These are phyloP conservation scores for Athelia sp. DNA, from an alignment of 1,284 basidiomycete species.

Conservation along the genomic window DNA sequence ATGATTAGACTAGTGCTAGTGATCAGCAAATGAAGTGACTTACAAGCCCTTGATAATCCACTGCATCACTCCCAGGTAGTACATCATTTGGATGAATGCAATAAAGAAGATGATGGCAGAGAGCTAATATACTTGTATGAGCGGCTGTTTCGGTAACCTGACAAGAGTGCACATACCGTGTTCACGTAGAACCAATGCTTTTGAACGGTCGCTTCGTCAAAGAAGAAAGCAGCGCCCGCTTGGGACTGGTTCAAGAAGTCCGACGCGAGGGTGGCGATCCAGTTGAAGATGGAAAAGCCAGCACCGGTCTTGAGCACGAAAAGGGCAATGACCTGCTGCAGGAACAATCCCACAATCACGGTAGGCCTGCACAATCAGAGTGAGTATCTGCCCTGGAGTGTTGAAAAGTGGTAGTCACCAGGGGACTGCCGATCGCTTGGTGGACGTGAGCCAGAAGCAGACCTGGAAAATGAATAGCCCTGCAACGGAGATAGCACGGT, in stretches of 20 bases:
- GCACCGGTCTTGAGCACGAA: constrained; percentile 81
- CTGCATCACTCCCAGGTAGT: constrained; percentile 85
- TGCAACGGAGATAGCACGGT: constrained; percentile 77
- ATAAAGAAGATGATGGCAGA: constrained; percentile 82
- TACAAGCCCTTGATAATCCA: constrained; percentile 82
- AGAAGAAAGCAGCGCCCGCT: constrained; percentile 75
- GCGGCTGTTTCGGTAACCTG: not conserved
- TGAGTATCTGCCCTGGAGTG: constrained; percentile 6
- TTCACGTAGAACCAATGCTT: constrained; percentile 82
- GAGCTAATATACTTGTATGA: constrained; percentile 36
- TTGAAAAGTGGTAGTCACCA: constrained; percentile 39
- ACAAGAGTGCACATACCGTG: constrained; percentile 41
- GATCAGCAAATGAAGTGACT: constrained; percentile 18
- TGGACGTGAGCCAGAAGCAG: constrained; percentile 63
- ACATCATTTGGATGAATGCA: constrained; percentile 83
- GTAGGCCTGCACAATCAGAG: constrained; percentile 54
- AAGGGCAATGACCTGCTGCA: constrained; percentile 79
- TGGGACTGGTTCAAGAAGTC: constrained; percentile 66
- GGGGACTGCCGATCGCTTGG: constrained; percentile 54
- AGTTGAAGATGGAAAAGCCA: constrained; percentile 77
- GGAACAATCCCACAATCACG: constrained; percentile 78
- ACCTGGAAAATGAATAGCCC: constrained; percentile 76
- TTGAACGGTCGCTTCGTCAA: constrained; percentile 51
- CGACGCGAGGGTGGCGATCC: constrained; percentile 71
- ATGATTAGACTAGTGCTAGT: constrained; percentile 7